Evolutionary conservation across 495 filamentous ascomycete genomes (phyloP), one percentile per base, ranked within the genome.

Genomic region (Platismatia glauca): DNA sequence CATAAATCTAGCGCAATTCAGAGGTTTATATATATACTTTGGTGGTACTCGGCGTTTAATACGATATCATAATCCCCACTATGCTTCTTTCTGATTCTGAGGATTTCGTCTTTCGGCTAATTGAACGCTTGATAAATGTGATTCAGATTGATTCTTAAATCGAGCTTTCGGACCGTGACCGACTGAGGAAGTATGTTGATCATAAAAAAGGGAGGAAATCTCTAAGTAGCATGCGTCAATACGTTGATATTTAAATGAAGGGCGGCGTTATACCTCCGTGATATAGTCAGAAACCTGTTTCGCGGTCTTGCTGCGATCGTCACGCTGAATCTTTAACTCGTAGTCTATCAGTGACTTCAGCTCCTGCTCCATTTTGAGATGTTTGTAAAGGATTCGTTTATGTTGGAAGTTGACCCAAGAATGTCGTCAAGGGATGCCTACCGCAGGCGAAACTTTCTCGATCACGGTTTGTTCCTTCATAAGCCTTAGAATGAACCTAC

Each of bases 321-420:
- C n/a, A n/a, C 41, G 41, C 41, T 43, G 8, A n/a, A n/a, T 43
- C n/a, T 43, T 8, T 6, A 43, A 8, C 9, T 8, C 6, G 46
- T 59, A 59, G 16, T 59, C 29, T 41, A 59, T 6, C 27, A 59
- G n/a, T 31, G 11, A 38, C n/a, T 59, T 4, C 46, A 59, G 38
- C 57, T 41, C 12, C 38, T 46, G 11, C 20, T 59, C 15, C 38
- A 59, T 15, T 12, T 34, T 24, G 39, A 59, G 27, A 59, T 59
- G 38, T 12, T 59, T 59, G 24, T 38, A 59, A 4, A 59, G 16
- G 20, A 59, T 59, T 59, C 27, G 15, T 24, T 4, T 11, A 11
- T 31, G 37, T 46, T 41, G 8, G 24, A 59, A 31, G 18, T n/a
- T 59, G 15, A 59, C 18, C 11, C 38, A 59, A 38, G 46, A 50